Conservation (phyloP, 2,329 filamentous ascomycete species). For the Dothideomycetes sp. region DNA sequence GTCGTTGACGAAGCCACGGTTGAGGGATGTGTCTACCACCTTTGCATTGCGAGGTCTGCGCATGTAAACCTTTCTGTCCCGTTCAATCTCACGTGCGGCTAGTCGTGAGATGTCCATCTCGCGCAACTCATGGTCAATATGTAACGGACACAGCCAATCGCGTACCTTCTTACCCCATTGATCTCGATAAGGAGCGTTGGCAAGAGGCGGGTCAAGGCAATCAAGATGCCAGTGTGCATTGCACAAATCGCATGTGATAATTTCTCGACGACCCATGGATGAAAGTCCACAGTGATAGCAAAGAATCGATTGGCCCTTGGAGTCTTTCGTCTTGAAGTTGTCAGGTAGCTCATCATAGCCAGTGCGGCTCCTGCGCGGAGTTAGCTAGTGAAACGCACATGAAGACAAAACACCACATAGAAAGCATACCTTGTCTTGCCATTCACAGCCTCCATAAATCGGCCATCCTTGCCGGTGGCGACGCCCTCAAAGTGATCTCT, state of each 20-base stretch:
- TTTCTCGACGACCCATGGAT: constrained; percentile 52
- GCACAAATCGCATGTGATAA: constrained; percentile 81
- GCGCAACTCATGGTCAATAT: constrained; percentile 64
- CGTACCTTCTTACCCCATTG: constrained; percentile 44
- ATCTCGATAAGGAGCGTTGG: constrained; percentile 57
- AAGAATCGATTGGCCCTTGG: constrained; percentile 62
- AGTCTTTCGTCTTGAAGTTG: constrained; percentile 39
- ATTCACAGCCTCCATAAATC: constrained; percentile 61
- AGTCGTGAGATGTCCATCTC: constrained; percentile 35
- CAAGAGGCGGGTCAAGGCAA: constrained; percentile 75
- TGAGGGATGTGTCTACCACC: constrained; percentile 35
- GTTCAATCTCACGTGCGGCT: constrained; percentile 6
- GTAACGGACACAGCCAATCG: constrained; percentile 82
- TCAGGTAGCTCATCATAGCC: constrained; percentile 36
- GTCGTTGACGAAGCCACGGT: constrained; percentile 50
- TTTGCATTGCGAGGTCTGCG: constrained; percentile 39
- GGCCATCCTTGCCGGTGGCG: constrained; percentile 61
- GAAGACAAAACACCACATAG: neutral
- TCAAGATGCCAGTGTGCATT: constrained; percentile 81
- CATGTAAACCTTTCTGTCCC: constrained; percentile 28
- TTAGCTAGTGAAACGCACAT: neutral
- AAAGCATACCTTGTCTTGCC: constrained; percentile 47
- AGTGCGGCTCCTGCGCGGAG: constrained; percentile 15
- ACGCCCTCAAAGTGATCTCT: constrained; percentile 74
- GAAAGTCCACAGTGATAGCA: constrained; percentile 66